These are phyloP conservation scores for Postia placenta DNA, from an alignment of 768 basidiomycete species.

Conservation along the genomic window DNA sequence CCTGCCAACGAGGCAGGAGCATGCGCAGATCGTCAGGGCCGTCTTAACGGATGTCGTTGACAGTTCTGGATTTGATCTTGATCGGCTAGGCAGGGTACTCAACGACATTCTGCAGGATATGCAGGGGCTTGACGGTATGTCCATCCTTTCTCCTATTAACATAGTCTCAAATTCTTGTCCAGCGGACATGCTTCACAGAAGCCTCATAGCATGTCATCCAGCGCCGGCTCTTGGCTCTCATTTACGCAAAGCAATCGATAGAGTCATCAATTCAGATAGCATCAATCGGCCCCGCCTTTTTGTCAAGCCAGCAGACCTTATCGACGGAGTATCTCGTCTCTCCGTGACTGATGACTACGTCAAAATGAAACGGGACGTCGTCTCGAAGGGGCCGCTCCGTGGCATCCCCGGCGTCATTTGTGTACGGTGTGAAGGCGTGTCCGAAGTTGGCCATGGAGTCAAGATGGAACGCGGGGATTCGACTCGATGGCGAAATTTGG, in stretches of 20 bases:
- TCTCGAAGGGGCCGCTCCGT: constrained; percentile 55
- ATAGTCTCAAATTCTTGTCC: constrained; percentile 4
- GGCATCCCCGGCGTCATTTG: constrained; percentile 38
- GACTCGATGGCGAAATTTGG: constrained; percentile 55
- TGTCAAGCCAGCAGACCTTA: constrained; percentile 65
- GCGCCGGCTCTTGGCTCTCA: constrained; percentile 36
- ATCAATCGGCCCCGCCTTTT: constrained; percentile 65
- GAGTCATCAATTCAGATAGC: constrained; percentile 41
- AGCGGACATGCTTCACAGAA: constrained; percentile 48
- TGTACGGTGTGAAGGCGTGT: constrained; percentile 57
- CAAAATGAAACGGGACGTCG: constrained; percentile 47
- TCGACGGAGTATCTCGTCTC: constrained; percentile 51
- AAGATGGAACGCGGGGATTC: constrained; percentile 26
- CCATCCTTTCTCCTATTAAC: neutral
- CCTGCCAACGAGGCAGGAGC: constrained; percentile 53
- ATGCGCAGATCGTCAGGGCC: constrained; percentile 57
- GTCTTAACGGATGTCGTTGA: constrained; percentile 58
- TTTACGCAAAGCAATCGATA: constrained; percentile 38
- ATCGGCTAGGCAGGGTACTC: constrained; percentile 42
- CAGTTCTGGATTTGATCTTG: constrained; percentile 59
- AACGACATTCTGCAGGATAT: constrained; percentile 30
- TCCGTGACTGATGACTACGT: constrained; percentile 29
- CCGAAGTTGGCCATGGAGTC: constrained; percentile 31
- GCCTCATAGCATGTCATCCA: constrained; percentile 58
- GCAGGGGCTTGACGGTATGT: constrained; percentile 18